Conservation (phyloP, 2,329 filamentous ascomycete genomes). For the Zymoseptoria tritici region DNA sequence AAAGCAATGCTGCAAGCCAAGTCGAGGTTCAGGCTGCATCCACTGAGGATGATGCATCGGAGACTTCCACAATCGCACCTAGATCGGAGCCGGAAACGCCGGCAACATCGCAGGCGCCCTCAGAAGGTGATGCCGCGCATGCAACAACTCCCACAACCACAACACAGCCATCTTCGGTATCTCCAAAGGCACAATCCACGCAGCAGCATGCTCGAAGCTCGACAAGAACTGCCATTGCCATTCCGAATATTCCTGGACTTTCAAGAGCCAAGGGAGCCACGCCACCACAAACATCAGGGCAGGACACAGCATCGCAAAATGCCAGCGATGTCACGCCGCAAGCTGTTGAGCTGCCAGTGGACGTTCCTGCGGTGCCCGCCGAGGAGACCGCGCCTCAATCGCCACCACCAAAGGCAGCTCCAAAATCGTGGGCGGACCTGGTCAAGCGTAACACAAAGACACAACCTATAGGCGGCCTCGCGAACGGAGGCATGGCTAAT, state of each 20-base stretch:
- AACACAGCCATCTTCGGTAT: slow-evolving; percentile 25
- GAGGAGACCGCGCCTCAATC: slow-evolving; percentile 29
- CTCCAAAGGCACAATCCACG: slow-evolving; percentile 27
- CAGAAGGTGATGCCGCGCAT: slow-evolving; percentile 43
- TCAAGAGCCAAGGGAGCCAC: slow-evolving; percentile 36
- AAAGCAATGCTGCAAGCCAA: slow-evolving; percentile 17
- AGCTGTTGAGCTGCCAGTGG: slow-evolving; percentile 4
- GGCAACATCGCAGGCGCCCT: slow-evolving; percentile 51
- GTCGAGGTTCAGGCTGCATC: slow-evolving; percentile 7
- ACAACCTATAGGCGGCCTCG: slow-evolving; percentile 26
- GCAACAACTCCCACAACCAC: slow-evolving; percentile 44
- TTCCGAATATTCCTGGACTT: slow-evolving; percentile 47
- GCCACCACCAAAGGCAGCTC: slow-evolving; percentile 25
- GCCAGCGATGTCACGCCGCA: slow-evolving; percentile 9
- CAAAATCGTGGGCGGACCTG: slow-evolving; percentile 62
- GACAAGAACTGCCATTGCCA: slow-evolving; percentile 38
- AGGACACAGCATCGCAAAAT: slow-evolving; percentile 16
- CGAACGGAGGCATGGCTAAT: slow-evolving; percentile 19
- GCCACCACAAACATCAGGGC: slow-evolving; percentile 30
- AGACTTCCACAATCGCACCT: slow-evolving; percentile 38
- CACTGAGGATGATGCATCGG: slow-evolving; percentile 31
- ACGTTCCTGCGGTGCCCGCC: not conserved
- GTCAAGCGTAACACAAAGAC: slow-evolving; percentile 44
- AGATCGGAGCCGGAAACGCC: slow-evolving; percentile 49
- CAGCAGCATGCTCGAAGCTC: slow-evolving; percentile 32